Percentiles rank a stretch among this genome's conserved stretches.
Evolutionary conservation across 805 yeast species (phyloP).

Genomic region (Torulaspora microellipsoides): DNA sequence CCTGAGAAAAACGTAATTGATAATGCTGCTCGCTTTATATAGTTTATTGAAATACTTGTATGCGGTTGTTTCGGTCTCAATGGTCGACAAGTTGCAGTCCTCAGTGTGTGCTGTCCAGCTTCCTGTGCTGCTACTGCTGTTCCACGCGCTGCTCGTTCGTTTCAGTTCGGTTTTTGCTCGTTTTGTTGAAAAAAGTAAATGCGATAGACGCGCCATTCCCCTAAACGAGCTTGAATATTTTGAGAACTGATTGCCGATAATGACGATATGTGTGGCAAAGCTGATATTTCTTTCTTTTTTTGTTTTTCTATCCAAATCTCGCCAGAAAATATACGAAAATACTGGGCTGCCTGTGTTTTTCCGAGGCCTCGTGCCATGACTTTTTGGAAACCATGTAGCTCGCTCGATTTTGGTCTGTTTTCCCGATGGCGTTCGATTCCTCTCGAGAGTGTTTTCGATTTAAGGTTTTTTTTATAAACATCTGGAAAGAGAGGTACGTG

Average conservation of each 20-base stretch:
- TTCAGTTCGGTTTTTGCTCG: conserved; percentile 3
- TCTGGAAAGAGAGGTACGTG: too few relatives aligned
- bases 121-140: conserved; percentile 1
- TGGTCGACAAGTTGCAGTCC: too few relatives aligned
- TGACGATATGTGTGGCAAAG: background rate
- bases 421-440: too few relatives aligned
- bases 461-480: too few relatives aligned
- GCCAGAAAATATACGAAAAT: too few relatives aligned
- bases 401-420: too few relatives aligned
- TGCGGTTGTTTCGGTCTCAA: background rate
- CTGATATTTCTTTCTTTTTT: background rate
- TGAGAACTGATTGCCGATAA: background rate
- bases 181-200: conserved; percentile 4
- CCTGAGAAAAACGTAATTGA: too few relatives aligned
- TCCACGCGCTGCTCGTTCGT: conserved; percentile 6
- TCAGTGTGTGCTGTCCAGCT: background rate
- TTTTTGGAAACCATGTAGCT: too few relatives aligned
- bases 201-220: conserved; percentile 2
- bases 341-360: too few relatives aligned
- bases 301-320: too few relatives aligned
- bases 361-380: too few relatives aligned
- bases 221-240: background rate
- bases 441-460: too few relatives aligned
- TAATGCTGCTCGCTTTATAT: background rate
- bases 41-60: background rate